Evolutionary conservation across 2,329 filamentous ascomycete genomes (phyloP).

Genomic region (Tolypocladium tundrense): DNA sequence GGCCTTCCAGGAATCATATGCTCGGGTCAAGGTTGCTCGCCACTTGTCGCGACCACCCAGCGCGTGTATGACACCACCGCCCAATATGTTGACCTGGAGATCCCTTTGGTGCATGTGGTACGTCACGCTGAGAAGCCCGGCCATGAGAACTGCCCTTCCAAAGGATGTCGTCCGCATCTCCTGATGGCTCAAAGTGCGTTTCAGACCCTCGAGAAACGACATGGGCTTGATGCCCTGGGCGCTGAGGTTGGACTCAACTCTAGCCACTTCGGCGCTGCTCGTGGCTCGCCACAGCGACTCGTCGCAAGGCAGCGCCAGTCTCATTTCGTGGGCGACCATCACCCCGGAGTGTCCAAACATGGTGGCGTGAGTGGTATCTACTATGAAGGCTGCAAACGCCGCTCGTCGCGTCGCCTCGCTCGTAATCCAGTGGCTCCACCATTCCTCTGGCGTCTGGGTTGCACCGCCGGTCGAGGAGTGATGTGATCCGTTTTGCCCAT

Average conservation of each 20-base stretch:
- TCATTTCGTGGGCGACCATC: conserved; percentile 95
- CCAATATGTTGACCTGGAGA: conserved; percentile 80
- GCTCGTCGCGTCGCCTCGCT: conserved; percentile 83
- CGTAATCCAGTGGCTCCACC: conserved; percentile 94
- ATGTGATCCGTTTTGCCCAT: conserved; percentile 44
- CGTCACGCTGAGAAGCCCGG: conserved; percentile 81
- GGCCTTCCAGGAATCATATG: conserved; percentile 87
- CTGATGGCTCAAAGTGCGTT: conserved; percentile 77
- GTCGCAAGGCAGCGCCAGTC: conserved; percentile 82
- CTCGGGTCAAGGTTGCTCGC: conserved; percentile 72
- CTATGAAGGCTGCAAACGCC: conserved; percentile 87
- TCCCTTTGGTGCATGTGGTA: conserved; percentile 98
- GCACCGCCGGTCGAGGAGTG: conserved; percentile 51
- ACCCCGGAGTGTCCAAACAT: conserved; percentile 97
- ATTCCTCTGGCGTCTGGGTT: conserved; percentile 69
- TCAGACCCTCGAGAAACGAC: conserved; percentile 83
- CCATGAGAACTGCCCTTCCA: conserved; percentile 87
- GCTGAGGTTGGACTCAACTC: conserved; percentile 70
- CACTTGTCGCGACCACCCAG: conserved; percentile 86
- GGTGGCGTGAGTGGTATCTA: conserved; percentile 91
- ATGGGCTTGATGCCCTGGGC: conserved; percentile 75
- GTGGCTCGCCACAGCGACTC: conserved; percentile 87
- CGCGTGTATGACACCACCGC: conserved; percentile 58
- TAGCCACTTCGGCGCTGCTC: conserved; percentile 74
- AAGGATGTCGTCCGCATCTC: conserved; percentile 87